Evolutionary conservation across 169 alveolate genomes (phyloP).

Genomic region (Plasmodium cynomolgi): DNA sequence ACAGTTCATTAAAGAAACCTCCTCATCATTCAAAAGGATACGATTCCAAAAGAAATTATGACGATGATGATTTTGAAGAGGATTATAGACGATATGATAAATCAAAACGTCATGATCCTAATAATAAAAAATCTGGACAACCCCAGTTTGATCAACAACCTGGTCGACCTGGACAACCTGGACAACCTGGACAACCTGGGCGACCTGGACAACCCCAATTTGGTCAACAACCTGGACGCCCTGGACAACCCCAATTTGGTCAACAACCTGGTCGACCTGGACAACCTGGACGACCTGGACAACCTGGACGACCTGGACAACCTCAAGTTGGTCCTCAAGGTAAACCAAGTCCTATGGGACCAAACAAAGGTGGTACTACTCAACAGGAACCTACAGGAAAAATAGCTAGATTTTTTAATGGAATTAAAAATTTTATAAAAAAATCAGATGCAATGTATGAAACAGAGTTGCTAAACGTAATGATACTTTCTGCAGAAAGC

Average conservation of each 20-base stretch:
- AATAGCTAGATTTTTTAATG: background rate
- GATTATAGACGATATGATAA: too few relatives aligned
- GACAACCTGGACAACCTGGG: too few relatives aligned
- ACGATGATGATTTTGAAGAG: background rate
- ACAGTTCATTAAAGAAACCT: background rate
- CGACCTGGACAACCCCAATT: background rate
- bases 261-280: background rate
- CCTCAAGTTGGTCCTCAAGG: background rate
- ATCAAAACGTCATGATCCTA: too few relatives aligned
- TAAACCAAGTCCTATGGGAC: background rate
- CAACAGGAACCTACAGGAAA: background rate
- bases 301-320: background rate
- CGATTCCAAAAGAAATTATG: background rate
- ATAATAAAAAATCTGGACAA: too few relatives aligned
- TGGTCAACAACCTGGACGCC: background rate
- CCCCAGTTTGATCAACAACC: too few relatives aligned
- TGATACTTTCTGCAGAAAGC: background rate
- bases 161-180: too few relatives aligned
- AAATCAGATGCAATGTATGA: conserved; percentile 26
- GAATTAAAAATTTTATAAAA: background rate
- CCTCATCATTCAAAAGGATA: background rate
- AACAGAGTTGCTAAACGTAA: background rate
- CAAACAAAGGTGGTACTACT: background rate
- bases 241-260: background rate
- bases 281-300: background rate